These are phyloP conservation scores for Corymbia maculata DNA, from an alignment of 345 rosid species.

Conservation along the genomic window DNA sequence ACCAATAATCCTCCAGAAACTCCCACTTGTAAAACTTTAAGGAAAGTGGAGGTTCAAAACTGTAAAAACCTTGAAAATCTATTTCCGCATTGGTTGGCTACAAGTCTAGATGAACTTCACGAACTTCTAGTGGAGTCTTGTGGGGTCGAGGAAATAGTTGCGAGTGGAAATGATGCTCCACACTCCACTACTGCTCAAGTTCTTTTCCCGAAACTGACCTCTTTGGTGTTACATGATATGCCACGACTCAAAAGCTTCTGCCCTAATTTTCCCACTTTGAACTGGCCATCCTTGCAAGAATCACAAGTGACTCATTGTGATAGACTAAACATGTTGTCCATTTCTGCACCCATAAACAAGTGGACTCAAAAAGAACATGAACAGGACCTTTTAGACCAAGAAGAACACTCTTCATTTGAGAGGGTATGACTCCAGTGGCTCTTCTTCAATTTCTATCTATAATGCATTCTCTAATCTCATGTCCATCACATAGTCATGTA, in stretches of 20 bases:
- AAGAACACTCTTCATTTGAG: not conserved
- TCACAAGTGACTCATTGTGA: not conserved
- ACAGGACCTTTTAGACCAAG: not conserved
- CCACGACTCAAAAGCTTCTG: not conserved
- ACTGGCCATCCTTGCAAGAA: not conserved
- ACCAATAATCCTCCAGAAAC: rapidly evolving
- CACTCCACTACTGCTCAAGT: not conserved
- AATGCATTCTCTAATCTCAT: not conserved
- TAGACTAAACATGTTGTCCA: not conserved
- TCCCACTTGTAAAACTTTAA: not conserved
- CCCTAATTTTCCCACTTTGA: not conserved
- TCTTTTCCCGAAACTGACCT: not conserved
- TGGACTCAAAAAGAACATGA: not conserved
- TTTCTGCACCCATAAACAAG: not conserved
- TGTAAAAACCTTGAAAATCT: not conserved
- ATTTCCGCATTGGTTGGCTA: not conserved
- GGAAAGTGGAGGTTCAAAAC: not conserved
- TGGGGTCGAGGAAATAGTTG: not conserved
- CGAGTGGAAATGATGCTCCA: not conserved
- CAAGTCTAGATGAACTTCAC: not conserved
- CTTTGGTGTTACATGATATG: not conserved
- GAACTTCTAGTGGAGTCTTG: not conserved
- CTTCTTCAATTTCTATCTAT: not conserved
- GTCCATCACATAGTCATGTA: not conserved
- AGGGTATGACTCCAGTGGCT: not conserved